Base-by-base conservation (phyloP, 2,329 filamentous ascomycete species). In the Alternaria brassicae region DNA sequence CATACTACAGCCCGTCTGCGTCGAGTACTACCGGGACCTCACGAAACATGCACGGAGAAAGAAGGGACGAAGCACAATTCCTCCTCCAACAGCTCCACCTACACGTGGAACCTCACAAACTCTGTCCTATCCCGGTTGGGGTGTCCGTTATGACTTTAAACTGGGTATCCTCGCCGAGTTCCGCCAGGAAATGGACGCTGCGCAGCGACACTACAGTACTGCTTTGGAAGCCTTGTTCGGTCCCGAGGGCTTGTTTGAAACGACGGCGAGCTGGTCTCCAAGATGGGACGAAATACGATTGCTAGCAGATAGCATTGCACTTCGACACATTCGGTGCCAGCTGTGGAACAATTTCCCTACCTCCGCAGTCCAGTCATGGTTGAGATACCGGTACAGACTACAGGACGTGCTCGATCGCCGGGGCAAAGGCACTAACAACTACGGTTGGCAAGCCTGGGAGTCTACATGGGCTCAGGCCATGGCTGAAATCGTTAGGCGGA, bases 391-490 rank as follows among this genome's bases (percentile, higher is more conserved):
- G 61, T 85, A 88, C 55, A 87, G 89, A 56, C 88, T 94, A 64
- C 85, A 84, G 55, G 90, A 92, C 68, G 86, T 97, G 52, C 82
- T 97, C 15, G 92, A 97, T 72, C 86, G 91, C 17, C 88, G 90
- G 66, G 93, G 93, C 4, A 91, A 91, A 68, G 94, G 94, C 0
- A 93, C 91, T 3, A 87, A 88, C 30, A 96, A 92, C 66, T 98
- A 98, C 75, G 92, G 92, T 6, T 98, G 93, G 91, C 87, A 92
- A 71, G 93, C 94, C 2, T 99, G 94, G 93, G 91, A 97, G 79
- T 88, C 91, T 39, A 86, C 91, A 56, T 89, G 87, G 88, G 84
- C 86, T 15, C 80, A 82, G 61, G 78, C 84, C 27, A 88, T 89
- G 84, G 86, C 85, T 4, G 80, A 89, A 61, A 76, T 88, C 5